Evolutionary conservation across 2,329 filamentous ascomycete genomes (phyloP).

Genomic region (Nothophoma quercina): DNA sequence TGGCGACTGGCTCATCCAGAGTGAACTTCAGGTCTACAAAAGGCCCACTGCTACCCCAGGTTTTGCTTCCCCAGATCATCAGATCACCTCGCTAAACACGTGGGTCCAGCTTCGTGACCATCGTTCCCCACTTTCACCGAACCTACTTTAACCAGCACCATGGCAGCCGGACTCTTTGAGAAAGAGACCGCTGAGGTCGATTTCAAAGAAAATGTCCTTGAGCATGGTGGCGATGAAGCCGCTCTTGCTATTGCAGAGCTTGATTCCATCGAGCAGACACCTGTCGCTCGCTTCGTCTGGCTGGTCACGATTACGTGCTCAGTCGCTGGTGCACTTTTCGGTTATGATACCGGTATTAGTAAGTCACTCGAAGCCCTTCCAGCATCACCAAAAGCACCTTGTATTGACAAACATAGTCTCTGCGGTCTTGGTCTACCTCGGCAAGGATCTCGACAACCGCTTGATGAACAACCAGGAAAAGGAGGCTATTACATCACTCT

Average conservation of each 20-base stretch:
- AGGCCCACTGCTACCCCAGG: conserved; percentile 1
- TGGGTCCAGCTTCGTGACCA: background rate
- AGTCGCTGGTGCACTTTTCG: conserved; percentile 43
- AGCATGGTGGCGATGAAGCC: conserved; percentile 1
- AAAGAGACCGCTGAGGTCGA: conserved; percentile 1
- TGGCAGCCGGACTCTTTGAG: conserved; percentile 1
- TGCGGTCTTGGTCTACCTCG: conserved; percentile 54
- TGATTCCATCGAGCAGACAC: conserved; percentile 13
- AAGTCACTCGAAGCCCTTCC: background rate
- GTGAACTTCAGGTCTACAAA: background rate
- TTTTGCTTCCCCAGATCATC: conserved; percentile 10
- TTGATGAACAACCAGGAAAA: conserved; percentile 54
- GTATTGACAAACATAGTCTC: conserved; percentile 53
- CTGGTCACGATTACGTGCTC: conserved; percentile 19
- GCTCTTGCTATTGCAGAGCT: conserved; percentile 11
- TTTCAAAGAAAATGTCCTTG: conserved; percentile 2
- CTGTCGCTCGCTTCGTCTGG: conserved; percentile 9
- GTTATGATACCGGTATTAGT: conserved; percentile 48
- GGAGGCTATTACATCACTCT: conserved; percentile 62
- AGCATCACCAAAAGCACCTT: too few relatives aligned
- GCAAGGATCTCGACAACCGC: conserved; percentile 49
- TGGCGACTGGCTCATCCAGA: background rate
- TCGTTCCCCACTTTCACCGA: conserved; percentile 1
- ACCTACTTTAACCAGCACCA: conserved; percentile 1
- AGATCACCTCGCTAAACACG: background rate